Base-by-base conservation (phyloP, 1,284 basidiomycete species). In the Takashimella tepidaria region DNA sequence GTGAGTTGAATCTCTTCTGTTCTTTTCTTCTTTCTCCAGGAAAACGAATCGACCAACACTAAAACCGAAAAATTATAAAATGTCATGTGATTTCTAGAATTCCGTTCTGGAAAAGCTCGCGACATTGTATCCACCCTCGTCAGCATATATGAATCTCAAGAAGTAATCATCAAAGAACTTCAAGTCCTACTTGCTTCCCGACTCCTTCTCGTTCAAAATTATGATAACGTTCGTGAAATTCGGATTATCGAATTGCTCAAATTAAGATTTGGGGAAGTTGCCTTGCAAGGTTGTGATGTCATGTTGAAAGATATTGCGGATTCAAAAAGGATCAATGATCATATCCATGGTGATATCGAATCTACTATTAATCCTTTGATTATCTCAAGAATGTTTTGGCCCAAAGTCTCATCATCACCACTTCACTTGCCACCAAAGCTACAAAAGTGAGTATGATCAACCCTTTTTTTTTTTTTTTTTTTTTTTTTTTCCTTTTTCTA, bases 261-360 rank as follows among this genome's bases (percentile, higher is more conserved):
- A 78, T 82, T 92, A 50, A 85, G 92, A 3, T 97, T 97, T 64
- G 92, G 92, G 20, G 92, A 97, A 67, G 81, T 84, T 1, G 85
- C 89, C 0, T 73, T 97, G 56, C 89, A 92, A 69, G 87, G 91
- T 1, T 95, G 92, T 78, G 92, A 97, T 69, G 91, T 97, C 55
- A 97, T 97, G 92, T 77, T 97, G 67, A 88, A 86, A 67, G 92
- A 97, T 72, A 88, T 97, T 83, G 86, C 89, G 5, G 92, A 96
- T 70, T 95, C 92, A 41, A 87, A 86, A 63, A 82, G 90, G 41
- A 88, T 86, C 49, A 88, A 97, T 69, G 82, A 83, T 24, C 86
- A 87, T 70, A 83, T 96, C 4, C 89, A 93, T 64, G 80, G 84
- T 0, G 84, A 87, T 64, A 80, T 81, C n/a, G 55, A 87, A 85